A percentile compares a stretch with the other conserved stretches of the same genome.
Conservation (phyloP, 192 early-diverging fungal species). For the Gamsiella multidivaricata region DNA sequence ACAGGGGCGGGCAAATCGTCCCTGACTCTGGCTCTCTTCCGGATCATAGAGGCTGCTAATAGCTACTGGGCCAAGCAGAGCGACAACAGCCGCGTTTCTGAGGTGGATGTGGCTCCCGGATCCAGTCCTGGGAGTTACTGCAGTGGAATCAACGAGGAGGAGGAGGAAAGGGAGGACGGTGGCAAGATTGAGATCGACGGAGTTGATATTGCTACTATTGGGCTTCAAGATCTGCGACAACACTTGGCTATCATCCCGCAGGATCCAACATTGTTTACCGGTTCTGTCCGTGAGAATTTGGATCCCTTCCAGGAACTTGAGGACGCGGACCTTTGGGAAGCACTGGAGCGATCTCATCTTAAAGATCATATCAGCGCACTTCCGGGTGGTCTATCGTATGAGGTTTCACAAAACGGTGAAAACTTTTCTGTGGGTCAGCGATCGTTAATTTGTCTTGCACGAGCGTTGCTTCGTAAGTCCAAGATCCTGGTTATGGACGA, state of each 20-base stretch:
- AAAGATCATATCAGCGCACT: constrained; percentile 34
- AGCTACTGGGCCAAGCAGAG: constrained; percentile 62
- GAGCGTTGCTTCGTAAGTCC: constrained; percentile 75
- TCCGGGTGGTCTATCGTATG: constrained; percentile 67
- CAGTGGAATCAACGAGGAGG: constrained; percentile 50
- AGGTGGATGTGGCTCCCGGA: neutral
- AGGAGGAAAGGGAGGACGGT: constrained; percentile 72
- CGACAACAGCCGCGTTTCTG: constrained; percentile 45
- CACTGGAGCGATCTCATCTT: constrained; percentile 80
- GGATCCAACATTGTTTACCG: constrained; percentile 63
- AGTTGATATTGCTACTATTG: constrained; percentile 76
- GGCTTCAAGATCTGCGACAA: constrained; percentile 78
- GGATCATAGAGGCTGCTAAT: constrained; percentile 58
- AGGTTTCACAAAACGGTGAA: constrained; percentile 82
- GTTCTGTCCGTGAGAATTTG: constrained; percentile 80
- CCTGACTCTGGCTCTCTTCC: constrained; percentile 63
- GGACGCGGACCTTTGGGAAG: constrained; percentile 81
- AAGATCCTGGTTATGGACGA: constrained; percentile 89
- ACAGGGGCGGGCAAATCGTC: constrained; percentile 65
- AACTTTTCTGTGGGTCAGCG: constrained; percentile 85
- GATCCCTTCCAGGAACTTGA: constrained; percentile 85
- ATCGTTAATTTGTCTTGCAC: constrained; percentile 79
- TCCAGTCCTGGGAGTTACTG: neutral
- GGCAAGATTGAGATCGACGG: constrained; percentile 79
- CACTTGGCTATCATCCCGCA: constrained; percentile 90